Evolutionary conservation across 2,329 filamentous ascomycete species (phyloP).

Genomic region (Beauveria sp.): DNA sequence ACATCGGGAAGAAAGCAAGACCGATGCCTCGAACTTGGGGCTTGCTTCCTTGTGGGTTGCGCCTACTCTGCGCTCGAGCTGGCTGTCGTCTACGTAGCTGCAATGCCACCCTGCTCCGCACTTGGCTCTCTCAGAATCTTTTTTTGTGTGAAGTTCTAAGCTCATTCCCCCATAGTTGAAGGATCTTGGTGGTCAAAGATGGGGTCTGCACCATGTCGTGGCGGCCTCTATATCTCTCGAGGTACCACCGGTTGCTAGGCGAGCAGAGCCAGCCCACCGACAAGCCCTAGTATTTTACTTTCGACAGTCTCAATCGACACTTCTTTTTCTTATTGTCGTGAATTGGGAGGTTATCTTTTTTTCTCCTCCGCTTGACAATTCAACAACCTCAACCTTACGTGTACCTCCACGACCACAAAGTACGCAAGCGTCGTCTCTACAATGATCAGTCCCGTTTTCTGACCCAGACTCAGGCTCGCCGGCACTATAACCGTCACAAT

Average conservation of each 20-base stretch:
- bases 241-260: not conserved
- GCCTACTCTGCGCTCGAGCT: not conserved
- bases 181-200: not conserved
- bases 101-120: not conserved
- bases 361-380: too few relatives aligned
- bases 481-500: too few relatives aligned
- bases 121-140: not conserved
- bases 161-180: not conserved
- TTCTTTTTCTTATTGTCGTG: too few relatives aligned
- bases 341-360: too few relatives aligned
- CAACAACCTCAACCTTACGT: too few relatives aligned
- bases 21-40: not conserved
- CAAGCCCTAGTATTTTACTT: too few relatives aligned
- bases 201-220: not conserved
- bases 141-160: not conserved
- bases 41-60: slow-evolving; percentile 6
- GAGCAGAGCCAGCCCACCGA: too few relatives aligned
- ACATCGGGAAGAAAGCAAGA: not conserved
- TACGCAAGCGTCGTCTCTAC: too few relatives aligned
- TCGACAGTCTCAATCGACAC: too few relatives aligned
- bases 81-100: not conserved
- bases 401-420: too few relatives aligned
- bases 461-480: too few relatives aligned
- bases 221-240: not conserved
- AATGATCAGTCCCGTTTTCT: too few relatives aligned